Base-by-base conservation (phyloP, 495 filamentous ascomycete genomes). In the Hypoxylon crocopeplum region DNA sequence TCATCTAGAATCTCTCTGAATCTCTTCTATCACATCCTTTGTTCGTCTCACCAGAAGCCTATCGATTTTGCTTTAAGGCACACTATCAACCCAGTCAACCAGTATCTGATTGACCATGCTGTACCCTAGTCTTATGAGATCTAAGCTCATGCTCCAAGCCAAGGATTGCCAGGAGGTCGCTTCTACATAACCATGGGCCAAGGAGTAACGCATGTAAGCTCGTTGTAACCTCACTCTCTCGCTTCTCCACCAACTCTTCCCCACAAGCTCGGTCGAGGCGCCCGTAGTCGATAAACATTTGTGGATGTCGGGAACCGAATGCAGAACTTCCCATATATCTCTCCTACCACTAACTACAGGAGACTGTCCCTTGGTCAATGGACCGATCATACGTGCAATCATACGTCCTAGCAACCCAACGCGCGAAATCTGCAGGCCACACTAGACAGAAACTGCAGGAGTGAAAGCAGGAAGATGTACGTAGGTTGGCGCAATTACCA, bases 241-340 rank as follows among this genome's bases (percentile, higher is more conserved):
- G 17, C 11, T 39, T 56, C 51, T 52, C 46, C 49, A 51, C 51
- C 51, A 34, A 41, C n/a, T 56, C 48, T 59, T 59, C 61, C 46
- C 61, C 61, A 59, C 55, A 56, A 54, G 55, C 48, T 56, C 25
- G 46, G 54, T 58, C 38, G 49, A 55, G 45, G 7, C 48, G 33
- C 20, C 42, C 20, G 32, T 42, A 58, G 32, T 51, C 41, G 36
- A 63, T 24, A 53, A 38, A 47, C 20, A 27, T 41, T 56, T 47
- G 40, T 32, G 24, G 51, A 12, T 24, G 52, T 47, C 37, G 17
- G 33, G 41, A 56, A 15, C 29, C 22, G 21, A 24, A 46, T 40
- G 40, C 20, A 56, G 30, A 62, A 46, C 32, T 22, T 34, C 12
- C 16, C 16, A 6, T n/a, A n/a, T n/a, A n/a, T n/a, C 32, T 34